A percentile compares a stretch with the other conserved stretches of the same genome.
These are phyloP conservation scores for Jimgerdemannia lactiflua DNA, from an alignment of 192 early-diverging fungal species.

Conservation along the genomic window DNA sequence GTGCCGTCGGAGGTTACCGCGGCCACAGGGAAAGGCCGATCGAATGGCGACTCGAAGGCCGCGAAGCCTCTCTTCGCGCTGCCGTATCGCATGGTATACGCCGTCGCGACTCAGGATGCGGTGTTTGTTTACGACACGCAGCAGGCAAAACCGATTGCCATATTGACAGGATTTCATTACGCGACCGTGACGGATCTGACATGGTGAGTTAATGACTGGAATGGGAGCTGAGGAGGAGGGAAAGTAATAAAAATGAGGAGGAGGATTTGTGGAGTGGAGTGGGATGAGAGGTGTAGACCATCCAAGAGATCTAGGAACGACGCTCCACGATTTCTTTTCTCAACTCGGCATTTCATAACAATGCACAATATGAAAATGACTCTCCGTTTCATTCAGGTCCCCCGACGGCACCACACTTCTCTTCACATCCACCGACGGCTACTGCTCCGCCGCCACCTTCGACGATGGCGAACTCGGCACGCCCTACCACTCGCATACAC, in stretches of 20 bases:
- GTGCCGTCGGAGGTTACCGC: too few species aligned
- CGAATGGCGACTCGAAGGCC: too few species aligned
- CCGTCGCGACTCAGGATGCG: conserved; percentile 81
- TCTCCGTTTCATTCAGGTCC: too few species aligned
- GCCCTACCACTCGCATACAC: background rate
- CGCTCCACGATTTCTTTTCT: too few species aligned
- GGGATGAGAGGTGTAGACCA: too few species aligned
- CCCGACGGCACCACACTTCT: conserved; percentile 72
- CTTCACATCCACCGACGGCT: conserved; percentile 84
- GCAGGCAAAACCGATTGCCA: conserved; percentile 62
- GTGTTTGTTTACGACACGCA: conserved; percentile 89
- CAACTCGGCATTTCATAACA: too few species aligned
- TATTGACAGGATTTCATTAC: conserved; percentile 81
- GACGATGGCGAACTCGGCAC: conserved; percentile 64
- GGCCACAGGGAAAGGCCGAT: too few species aligned
- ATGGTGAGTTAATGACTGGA: conserved; percentile 57
- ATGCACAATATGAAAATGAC: too few species aligned
- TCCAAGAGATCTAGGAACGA: too few species aligned
- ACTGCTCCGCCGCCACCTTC: conserved; percentile 76
- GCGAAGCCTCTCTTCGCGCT: conserved; percentile 40
- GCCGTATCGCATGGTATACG: conserved; percentile 79
- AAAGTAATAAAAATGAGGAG: background rate
- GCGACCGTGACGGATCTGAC: conserved; percentile 86
- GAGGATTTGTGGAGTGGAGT: too few species aligned
- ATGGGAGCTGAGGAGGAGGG: background rate